phyloP scores from a whole-genome alignment of 2,329 filamentous ascomycete genomes.

The Sporothrix humicola region DNA sequence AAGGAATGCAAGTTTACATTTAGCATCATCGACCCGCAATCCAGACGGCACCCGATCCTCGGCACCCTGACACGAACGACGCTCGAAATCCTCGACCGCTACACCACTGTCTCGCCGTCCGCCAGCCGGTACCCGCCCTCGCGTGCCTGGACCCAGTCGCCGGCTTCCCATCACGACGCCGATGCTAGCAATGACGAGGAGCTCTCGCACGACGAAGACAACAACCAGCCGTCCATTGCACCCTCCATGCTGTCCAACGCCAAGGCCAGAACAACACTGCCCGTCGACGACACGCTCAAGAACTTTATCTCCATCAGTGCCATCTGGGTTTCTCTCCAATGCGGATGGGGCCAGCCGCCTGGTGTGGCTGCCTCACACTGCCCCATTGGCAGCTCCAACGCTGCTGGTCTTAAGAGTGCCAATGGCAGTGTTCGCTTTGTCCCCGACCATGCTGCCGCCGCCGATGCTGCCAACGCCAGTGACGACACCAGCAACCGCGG shows the following conservation, averaged over 20 bases:
- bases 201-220: slow-evolving; percentile 19
- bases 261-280: slow-evolving; percentile 45
- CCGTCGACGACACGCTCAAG: slow-evolving; percentile 53
- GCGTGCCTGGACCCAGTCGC: slow-evolving; percentile 41
- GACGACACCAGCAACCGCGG: slow-evolving; percentile 19
- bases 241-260: slow-evolving; percentile 24
- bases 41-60: slow-evolving; percentile 74
- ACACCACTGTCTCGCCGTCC: slow-evolving; percentile 59
- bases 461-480: not conserved
- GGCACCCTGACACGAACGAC: slow-evolving; percentile 67
- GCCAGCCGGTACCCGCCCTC: slow-evolving; percentile 56
- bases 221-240: slow-evolving; percentile 26
- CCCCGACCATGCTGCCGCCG: not conserved
- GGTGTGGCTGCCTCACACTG: not conserved
- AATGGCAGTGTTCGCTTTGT: slow-evolving; percentile 23
- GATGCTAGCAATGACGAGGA: slow-evolving; percentile 39
- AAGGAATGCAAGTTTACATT: slow-evolving; percentile 71
- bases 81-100: slow-evolving; percentile 73
- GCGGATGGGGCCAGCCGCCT: slow-evolving; percentile 45
- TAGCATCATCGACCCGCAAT: slow-evolving; percentile 73
- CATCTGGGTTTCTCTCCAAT: slow-evolving; percentile 57
- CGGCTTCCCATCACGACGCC: slow-evolving; percentile 38
- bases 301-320: slow-evolving; percentile 58
- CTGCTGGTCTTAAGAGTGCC: not conserved
- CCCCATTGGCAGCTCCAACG: not conserved